Conservation (phyloP, 495 filamentous ascomycete genomes). For the Amphirosellinia nigrospora region DNA sequence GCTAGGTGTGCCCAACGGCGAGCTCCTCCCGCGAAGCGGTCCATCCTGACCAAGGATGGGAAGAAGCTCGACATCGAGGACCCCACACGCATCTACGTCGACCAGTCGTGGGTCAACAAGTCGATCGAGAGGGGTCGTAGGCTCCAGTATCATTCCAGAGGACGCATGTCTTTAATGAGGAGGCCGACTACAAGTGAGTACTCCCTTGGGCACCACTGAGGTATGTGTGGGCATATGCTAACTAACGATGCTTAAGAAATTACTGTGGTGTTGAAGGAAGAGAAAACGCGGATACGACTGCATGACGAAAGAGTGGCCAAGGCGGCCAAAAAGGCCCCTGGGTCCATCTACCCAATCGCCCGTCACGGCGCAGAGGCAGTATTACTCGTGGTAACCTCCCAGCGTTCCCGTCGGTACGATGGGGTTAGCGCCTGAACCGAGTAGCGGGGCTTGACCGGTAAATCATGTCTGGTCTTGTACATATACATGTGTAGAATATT, state of each 20-base stretch:
- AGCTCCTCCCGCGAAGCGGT: slow-evolving; percentile 36
- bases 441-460: neutral
- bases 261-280: slow-evolving; percentile 88
- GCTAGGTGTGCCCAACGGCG: slow-evolving; percentile 55
- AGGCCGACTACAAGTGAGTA: slow-evolving; percentile 75
- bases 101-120: slow-evolving; percentile 88
- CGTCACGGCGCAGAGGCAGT: slow-evolving; percentile 79
- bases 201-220: neutral
- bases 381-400: slow-evolving; percentile 78
- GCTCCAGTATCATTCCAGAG: slow-evolving; percentile 71
- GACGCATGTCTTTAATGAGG: slow-evolving; percentile 63
- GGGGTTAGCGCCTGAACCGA: neutral
- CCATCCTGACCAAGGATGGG: slow-evolving; percentile 61
- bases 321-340: slow-evolving; percentile 73
- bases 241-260: slow-evolving; percentile 56
- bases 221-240: slow-evolving; percentile 9
- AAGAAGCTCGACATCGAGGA: slow-evolving; percentile 69
- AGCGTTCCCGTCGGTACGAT: neutral
- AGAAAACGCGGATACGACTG: slow-evolving; percentile 81
- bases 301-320: slow-evolving; percentile 77
- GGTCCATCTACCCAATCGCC: slow-evolving; percentile 82
- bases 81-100: slow-evolving; percentile 79
- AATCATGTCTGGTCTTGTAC: slow-evolving; percentile 3
- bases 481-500: slow-evolving; percentile 26
- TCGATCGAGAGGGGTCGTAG: slow-evolving; percentile 60